phyloP scores from a whole-genome alignment of 2,329 filamentous ascomycete species.

The Setomelanomma holmii region DNA sequence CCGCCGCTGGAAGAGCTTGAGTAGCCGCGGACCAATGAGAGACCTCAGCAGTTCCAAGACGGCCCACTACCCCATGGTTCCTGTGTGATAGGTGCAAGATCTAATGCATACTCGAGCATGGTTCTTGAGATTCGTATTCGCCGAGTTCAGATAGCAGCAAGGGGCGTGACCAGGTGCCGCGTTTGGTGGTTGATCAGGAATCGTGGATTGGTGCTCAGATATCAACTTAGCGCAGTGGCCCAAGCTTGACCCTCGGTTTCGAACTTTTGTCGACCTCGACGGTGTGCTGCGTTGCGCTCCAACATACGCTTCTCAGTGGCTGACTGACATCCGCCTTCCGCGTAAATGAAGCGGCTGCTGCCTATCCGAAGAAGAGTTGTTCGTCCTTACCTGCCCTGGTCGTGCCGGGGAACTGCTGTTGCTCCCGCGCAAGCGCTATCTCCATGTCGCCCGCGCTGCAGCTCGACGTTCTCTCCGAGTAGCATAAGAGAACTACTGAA shows the following conservation, averaged over 20 bases:
- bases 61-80: conserved; percentile 11
- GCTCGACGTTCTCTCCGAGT: conserved; percentile 41
- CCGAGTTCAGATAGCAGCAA: conserved; percentile 22
- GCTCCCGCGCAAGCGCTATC: conserved; percentile 21
- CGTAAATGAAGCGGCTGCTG: conserved; percentile 40
- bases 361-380: conserved; percentile 27
- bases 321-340: conserved; percentile 21
- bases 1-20: not conserved
- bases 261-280: conserved; percentile 21
- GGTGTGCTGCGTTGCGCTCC: conserved; percentile 21
- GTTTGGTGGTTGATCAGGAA: no score
- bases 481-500: conserved; percentile 59
- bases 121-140: not conserved
- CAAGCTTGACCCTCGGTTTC: conserved; percentile 17
- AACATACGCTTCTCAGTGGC: conserved; percentile 24
- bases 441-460: conserved; percentile 33
- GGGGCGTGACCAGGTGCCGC: conserved; percentile 7
- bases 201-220: no score
- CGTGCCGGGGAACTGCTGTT: conserved; percentile 22
- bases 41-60: conserved; percentile 5
- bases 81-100: conserved; percentile 20
- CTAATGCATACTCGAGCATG: conserved; percentile 12
- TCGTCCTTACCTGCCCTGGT: conserved; percentile 26
- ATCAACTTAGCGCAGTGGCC: conserved; percentile 12
- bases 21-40: conserved; percentile 21